Evolutionary conservation across 768 basidiomycete species (phyloP).

Genomic region (Amanita molliuscula): DNA sequence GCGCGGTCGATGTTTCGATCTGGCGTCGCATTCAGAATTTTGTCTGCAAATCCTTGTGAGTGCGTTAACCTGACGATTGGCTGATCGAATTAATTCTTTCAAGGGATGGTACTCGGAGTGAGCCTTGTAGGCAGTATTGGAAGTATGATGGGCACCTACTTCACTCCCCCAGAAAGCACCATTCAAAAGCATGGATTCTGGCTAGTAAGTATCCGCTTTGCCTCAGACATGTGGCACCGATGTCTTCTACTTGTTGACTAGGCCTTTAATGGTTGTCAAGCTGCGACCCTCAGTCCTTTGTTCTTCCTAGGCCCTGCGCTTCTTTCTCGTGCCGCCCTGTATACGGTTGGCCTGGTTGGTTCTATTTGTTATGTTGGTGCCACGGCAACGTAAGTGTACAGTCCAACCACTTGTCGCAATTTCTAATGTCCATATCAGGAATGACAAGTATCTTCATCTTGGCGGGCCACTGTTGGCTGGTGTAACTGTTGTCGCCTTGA

Average conservation of each 20-base stretch:
- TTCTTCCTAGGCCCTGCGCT: slow-evolving; percentile 84
- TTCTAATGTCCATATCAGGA: slow-evolving; percentile 22
- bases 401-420: not conserved
- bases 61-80: slow-evolving; percentile 3
- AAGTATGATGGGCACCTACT: slow-evolving; percentile 75
- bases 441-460: slow-evolving; percentile 77
- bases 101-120: slow-evolving; percentile 75
- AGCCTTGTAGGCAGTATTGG: slow-evolving; percentile 75
- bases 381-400: slow-evolving; percentile 54
- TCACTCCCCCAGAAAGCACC: slow-evolving; percentile 68
- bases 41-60: slow-evolving; percentile 79
- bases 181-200: slow-evolving; percentile 74
- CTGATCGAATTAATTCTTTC: not conserved
- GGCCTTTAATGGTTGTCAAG: slow-evolving; percentile 83
- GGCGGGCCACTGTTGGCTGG: slow-evolving; percentile 86
- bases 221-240: not conserved
- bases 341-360: slow-evolving; percentile 81
- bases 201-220: slow-evolving; percentile 38
- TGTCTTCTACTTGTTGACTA: slow-evolving; percentile 15
- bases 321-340: slow-evolving; percentile 78
- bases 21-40: slow-evolving; percentile 59
- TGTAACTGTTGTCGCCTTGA: slow-evolving; percentile 78
- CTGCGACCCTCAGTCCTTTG: slow-evolving; percentile 78
- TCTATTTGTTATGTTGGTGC: slow-evolving; percentile 82
- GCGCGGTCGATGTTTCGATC: slow-evolving; percentile 70